Evolutionary conservation across 257 asterid genomes (phyloP), one percentile per base, ranked within the genome.

Genomic region (Capsicum pubescens): DNA sequence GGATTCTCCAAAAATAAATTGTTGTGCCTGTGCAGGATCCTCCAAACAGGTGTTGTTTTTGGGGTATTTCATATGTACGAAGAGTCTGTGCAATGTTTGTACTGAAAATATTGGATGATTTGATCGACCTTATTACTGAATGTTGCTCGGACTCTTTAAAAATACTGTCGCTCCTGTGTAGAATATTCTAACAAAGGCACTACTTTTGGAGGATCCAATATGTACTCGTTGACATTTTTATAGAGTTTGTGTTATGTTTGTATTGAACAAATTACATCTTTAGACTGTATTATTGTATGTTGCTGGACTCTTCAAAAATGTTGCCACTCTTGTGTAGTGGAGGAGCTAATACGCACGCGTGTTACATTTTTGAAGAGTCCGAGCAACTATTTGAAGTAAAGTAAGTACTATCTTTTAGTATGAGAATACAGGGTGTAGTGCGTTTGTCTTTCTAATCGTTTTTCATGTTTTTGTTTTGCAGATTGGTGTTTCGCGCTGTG

Each of bases 401-500:
- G 35, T 44, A 2, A 64, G 44, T 21, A 26, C 9, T 46, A 7
- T 48, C 32, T 66, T 66, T 12, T 32, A 8, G 12, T 66, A 66
- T 32, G 72, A 32, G 63, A 76, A 76, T 19, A 13, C 19, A 50
- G 50, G 0, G 21, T 13, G 61, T 13, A 7, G 48, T 19, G 60
- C 48, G 44, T 50, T 21, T 21, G 13, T 0, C 4, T 74, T 74
- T 50, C 21, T 74, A 21, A 74, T 21, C 13, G 46, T 52, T 76
- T 15, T 59, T 58, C 54, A 6, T 82, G 79, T 82, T 66, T 66
- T 82, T 11, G 19, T 36, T 83, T 86, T 55, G 86, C 92, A 89
- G 90, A 72, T 82, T 89, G 92, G 86, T 89, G 86, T 55, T 87
- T 89, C 35, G 42, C 90, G 35, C 46, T 83, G 36, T 61, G 76